These are phyloP conservation scores for Xylaria sp. DNA, from an alignment of 2,329 filamentous ascomycete species.

Conservation along the genomic window DNA sequence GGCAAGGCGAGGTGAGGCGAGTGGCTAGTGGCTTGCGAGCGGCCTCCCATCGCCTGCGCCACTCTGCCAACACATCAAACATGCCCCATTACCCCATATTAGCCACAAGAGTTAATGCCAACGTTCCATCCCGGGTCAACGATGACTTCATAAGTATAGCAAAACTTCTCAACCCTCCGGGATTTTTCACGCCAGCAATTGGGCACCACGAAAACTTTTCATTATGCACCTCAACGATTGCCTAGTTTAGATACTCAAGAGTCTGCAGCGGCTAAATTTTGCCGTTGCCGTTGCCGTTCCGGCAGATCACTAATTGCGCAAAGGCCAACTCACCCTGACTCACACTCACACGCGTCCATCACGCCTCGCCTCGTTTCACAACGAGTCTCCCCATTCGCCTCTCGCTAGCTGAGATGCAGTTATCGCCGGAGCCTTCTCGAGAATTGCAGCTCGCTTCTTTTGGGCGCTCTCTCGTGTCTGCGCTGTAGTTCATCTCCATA, in stretches of 20 bases:
- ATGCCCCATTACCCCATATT: slow-evolving; percentile 17
- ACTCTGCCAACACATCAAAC: slow-evolving; percentile 20
- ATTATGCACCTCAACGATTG: neutral
- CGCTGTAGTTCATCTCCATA: slow-evolving; percentile 15
- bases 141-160: slow-evolving; percentile 34
- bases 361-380: neutral
- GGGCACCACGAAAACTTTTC: neutral
- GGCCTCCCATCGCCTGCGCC: slow-evolving; percentile 34
- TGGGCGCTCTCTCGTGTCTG: slow-evolving; percentile 22
- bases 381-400: neutral
- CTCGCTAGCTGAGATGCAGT: neutral
- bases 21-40: slow-evolving; percentile 30
- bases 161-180: neutral
- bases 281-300: neutral
- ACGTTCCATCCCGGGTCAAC: slow-evolving; percentile 13
- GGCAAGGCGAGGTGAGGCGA: slow-evolving; percentile 31
- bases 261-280: neutral
- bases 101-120: slow-evolving; percentile 34
- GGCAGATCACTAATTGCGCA: slow-evolving; percentile 3
- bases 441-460: neutral
- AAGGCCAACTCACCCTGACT: slow-evolving; percentile 36
- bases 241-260: neutral
- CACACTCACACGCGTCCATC: slow-evolving; percentile 28
- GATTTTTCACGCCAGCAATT: neutral
- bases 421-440: neutral